Evolutionary conservation across 2,329 filamentous ascomycete genomes (phyloP), one percentile per base, ranked within the genome.

Genomic region (Berkeleyomyces basicola): DNA sequence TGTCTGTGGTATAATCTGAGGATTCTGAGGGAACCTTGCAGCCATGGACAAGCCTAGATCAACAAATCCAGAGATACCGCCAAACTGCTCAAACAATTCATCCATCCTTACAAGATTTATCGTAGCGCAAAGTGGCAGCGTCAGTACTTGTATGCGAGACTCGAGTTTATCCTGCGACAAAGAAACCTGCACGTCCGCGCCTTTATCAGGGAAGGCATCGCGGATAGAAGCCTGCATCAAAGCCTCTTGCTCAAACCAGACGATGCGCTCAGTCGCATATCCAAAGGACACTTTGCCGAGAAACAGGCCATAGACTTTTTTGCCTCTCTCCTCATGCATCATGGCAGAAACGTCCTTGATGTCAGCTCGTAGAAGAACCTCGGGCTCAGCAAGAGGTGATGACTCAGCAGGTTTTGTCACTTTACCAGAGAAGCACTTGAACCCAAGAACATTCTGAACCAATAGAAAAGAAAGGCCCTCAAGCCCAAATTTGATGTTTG

Each of bases 61-160:
- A 51, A 99, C 76, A 61, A 99, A 86, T 67, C 90, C 90, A 71
- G 91, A 96, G 51, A 99, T 76, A 0, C 93, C 93, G 43, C 93
- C 93, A 72, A 96, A 91, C 79, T 88, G 90, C 63, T 83, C 83
- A 65, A 97, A 84, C 0, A 88, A 88, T 68, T 96, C 90, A 68
- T 97, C 93, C 31, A 97, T 75, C 62, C 82, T 82, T 66, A 86
- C 85, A 14, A 96, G 75, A 70, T 97, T 88, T 47, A 97, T 74
- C 63, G 84, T 81, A 7, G 96, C 71, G 64, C 85, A 82, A 1
- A 96, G 72, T 4, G 91, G 90, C 7, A 95, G 77, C 0, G 90
- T 95, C 61, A 83, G 82, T 11, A 96, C 71, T 40, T 87, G 83
- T 14, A 87, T 79, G 63, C 75, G 76, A 11, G 74, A 78, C 4